These are phyloP conservation scores for Talaromyces sp. DNA, from an alignment of 2,329 filamentous ascomycete genomes.

Conservation along the genomic window DNA sequence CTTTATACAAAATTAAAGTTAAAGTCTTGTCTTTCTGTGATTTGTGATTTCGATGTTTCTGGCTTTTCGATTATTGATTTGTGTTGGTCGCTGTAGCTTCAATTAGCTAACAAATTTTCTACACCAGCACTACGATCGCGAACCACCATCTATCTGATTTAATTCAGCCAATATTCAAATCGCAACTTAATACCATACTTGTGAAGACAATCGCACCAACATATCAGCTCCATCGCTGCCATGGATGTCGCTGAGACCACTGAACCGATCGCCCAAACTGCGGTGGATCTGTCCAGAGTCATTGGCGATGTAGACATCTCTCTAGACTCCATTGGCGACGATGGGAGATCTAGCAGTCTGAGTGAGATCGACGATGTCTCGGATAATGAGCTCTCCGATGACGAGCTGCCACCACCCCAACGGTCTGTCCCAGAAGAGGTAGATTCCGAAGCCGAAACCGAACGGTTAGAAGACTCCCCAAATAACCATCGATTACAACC, in stretches of 20 bases:
- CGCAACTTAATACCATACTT: too few relatives aligned
- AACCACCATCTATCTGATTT: not conserved
- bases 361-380: constrained; percentile 85
- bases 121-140: not conserved
- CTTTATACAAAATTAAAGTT: too few relatives aligned
- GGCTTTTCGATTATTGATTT: not conserved
- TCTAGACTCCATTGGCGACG: constrained; percentile 50
- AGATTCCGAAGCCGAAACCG: constrained; percentile 87
- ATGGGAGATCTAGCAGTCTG: constrained; percentile 80
- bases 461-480: constrained; percentile 87
- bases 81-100: not conserved
- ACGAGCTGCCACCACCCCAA: constrained; percentile 44
- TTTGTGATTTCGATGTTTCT: not conserved
- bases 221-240: constrained; percentile 5
- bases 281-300: constrained; percentile 31
- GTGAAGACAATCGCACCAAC: not conserved
- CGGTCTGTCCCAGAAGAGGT: constrained; percentile 57
- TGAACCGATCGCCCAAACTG: constrained; percentile 33
- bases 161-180: not conserved
- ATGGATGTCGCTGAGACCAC: constrained; percentile 43
- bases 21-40: not conserved
- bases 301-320: constrained; percentile 37
- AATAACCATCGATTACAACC: constrained; percentile 58
- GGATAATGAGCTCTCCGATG: constrained; percentile 60
- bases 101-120: not conserved